phyloP scores from a whole-genome alignment of 768 basidiomycete species.

The Tylopilus subfusipes region DNA sequence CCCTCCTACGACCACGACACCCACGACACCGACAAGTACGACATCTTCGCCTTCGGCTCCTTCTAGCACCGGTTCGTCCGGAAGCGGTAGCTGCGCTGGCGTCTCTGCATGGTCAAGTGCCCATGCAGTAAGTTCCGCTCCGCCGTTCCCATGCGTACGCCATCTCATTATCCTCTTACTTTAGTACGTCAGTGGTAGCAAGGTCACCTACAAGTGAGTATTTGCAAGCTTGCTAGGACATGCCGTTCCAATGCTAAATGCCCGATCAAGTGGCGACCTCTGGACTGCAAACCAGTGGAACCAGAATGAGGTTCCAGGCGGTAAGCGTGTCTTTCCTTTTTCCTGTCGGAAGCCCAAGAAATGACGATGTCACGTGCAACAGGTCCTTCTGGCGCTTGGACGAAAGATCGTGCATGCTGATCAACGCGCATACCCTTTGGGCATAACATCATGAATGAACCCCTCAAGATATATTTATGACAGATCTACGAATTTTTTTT shows the following conservation, averaged over 20 bases:
- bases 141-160: too few relatives aligned
- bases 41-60: not conserved
- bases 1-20: not conserved
- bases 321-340: constrained; percentile 8
- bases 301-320: constrained; percentile 34
- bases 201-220: constrained; percentile 39
- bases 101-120: constrained; percentile 41
- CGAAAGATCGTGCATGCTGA: not conserved
- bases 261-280: constrained; percentile 36
- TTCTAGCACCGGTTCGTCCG: not conserved
- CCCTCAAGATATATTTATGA: too few relatives aligned
- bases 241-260: not conserved
- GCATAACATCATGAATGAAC: too few relatives aligned
- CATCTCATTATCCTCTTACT: not conserved
- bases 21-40: not conserved
- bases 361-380: not conserved
- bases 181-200: constrained; percentile 41
- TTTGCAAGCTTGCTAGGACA: not conserved
- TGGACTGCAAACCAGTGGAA: constrained; percentile 49
- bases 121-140: constrained; percentile 33
- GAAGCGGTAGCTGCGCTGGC: constrained; percentile 33
- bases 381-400: not conserved
- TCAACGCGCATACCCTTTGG: too few relatives aligned
- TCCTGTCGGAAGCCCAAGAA: not conserved
- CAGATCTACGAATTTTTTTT: too few relatives aligned